A percentile compares a stretch with the other conserved stretches of the same genome.
phyloP scores from a whole-genome alignment of 495 filamentous ascomycete genomes.

The Podospora pseudopauciseta region DNA sequence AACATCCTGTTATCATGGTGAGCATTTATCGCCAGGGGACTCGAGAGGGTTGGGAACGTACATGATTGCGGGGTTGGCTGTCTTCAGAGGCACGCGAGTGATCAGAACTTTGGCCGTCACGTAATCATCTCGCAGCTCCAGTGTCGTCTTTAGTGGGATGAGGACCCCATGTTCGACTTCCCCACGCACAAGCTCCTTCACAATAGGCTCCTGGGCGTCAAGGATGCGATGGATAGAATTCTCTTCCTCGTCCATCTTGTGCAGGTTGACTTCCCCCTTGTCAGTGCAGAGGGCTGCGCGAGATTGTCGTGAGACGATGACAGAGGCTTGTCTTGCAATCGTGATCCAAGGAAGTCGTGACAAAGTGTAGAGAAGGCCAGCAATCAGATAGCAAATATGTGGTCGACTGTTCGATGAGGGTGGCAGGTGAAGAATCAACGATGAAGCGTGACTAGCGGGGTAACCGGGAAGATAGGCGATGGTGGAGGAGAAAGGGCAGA shows the following conservation, averaged over 20 bases:
- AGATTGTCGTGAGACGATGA: background rate
- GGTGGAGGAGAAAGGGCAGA: conserved; percentile 6
- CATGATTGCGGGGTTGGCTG: conserved; percentile 50
- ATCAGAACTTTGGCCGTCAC: conserved; percentile 48
- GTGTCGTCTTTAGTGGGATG: conserved; percentile 53
- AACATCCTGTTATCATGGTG: conserved; percentile 36
- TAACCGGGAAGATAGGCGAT: background rate
- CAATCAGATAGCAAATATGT: background rate
- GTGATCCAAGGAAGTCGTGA: background rate
- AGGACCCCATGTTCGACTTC: conserved; percentile 41
- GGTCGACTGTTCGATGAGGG: background rate
- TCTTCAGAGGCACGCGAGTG: conserved; percentile 50
- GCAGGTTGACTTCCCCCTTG: background rate
- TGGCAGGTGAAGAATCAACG: background rate
- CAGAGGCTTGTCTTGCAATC: background rate
- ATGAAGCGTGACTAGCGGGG: background rate
- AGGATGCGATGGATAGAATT: conserved; percentile 24
- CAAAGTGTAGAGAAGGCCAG: background rate
- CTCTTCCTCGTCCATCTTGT: conserved; percentile 29
- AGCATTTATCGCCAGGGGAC: conserved; percentile 6
- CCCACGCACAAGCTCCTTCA: conserved; percentile 28
- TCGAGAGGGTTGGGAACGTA: conserved; percentile 30
- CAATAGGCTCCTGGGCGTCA: conserved; percentile 29
- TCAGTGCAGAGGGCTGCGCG: background rate
- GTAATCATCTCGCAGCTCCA: conserved; percentile 50